Percentiles rank a stretch among this genome's conserved stretches.
These are phyloP conservation scores for Fraxinus cuspidata DNA, from an alignment of 257 asterid species.

Conservation along the genomic window DNA sequence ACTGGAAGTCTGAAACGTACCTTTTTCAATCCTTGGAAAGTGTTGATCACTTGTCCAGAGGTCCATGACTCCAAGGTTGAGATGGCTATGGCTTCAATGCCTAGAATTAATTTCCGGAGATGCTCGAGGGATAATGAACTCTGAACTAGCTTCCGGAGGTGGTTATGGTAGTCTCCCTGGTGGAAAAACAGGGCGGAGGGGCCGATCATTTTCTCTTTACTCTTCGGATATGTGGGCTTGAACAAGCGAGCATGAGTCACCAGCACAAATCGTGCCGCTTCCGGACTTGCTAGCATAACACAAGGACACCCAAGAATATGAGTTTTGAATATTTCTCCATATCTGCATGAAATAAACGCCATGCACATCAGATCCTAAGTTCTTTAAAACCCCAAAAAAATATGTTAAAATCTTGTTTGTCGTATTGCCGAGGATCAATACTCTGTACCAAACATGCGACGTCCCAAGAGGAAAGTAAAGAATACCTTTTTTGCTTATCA, in stretches of 20 bases:
- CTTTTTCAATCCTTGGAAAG: conserved; percentile 66
- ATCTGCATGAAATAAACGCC: conserved; percentile 37
- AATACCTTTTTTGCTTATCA: conserved; percentile 55
- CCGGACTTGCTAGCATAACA: conserved; percentile 80
- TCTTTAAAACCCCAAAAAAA: background rate
- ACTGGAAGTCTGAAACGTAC: conserved; percentile 21
- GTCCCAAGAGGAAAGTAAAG: background rate
- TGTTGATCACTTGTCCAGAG: conserved; percentile 40
- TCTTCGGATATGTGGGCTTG: conserved; percentile 76
- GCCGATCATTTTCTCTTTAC: conserved; percentile 87
- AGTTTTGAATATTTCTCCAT: conserved; percentile 79
- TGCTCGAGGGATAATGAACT: conserved; percentile 54
- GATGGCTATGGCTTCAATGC: conserved; percentile 46
- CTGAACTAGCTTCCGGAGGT: conserved; percentile 58
- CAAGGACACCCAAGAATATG: conserved; percentile 80
- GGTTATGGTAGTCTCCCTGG: conserved; percentile 63
- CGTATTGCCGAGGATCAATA: background rate
- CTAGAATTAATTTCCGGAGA: conserved; percentile 43
- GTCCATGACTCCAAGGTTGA: conserved; percentile 54
- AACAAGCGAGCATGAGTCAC: conserved; percentile 64
- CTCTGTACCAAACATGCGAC: background rate
- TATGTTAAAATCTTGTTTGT: background rate
- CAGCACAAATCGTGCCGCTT: conserved; percentile 67
- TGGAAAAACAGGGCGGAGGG: conserved; percentile 74
- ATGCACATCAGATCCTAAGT: background rate